Evolutionary conservation across 306 rosid genomes (phyloP).

Genomic region (Cucurbita maxima): DNA sequence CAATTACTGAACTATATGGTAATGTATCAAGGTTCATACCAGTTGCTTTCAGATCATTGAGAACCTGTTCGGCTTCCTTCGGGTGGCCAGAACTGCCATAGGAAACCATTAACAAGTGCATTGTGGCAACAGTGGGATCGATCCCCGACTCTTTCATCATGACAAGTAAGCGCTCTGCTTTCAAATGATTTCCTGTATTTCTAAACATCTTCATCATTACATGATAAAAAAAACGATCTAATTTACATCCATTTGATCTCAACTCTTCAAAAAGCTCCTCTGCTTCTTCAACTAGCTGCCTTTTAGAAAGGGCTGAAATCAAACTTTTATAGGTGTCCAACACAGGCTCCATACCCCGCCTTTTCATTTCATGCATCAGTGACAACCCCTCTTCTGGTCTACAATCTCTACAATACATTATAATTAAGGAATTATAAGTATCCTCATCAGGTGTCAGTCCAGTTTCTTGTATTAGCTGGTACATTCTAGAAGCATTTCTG

Average conservation of each 20-base stretch:
- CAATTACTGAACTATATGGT: constrained; percentile 79
- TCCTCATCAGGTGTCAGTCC: constrained; percentile 64
- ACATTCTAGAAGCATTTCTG: constrained; percentile 38
- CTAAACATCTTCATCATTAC: constrained; percentile 79
- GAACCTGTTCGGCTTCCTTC: constrained; percentile 76
- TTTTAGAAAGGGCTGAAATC: constrained; percentile 79
- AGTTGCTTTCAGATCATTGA: constrained; percentile 51
- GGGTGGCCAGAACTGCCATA: constrained; percentile 83
- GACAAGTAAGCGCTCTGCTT: constrained; percentile 58
- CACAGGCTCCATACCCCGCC: constrained; percentile 54
- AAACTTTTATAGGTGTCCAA: constrained; percentile 77
- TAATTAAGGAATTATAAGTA: constrained; percentile 60
- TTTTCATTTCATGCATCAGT: constrained; percentile 73
- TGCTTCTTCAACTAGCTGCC: constrained; percentile 44
- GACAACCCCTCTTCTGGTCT: constrained; percentile 85
- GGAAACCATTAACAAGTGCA: constrained; percentile 93
- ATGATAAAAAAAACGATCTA: constrained; percentile 86
- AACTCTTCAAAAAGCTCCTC: constrained; percentile 89
- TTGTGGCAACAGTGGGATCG: constrained; percentile 75
- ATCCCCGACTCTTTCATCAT: constrained; percentile 78
- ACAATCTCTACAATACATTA: constrained; percentile 75
- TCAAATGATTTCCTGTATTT: constrained; percentile 60
- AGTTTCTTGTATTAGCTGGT: constrained; percentile 48
- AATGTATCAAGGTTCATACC: constrained; percentile 48
- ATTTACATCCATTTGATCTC: constrained; percentile 41